These are phyloP conservation scores for Marasmius oreades DNA, from an alignment of 1,284 basidiomycete genomes.

Conservation along the genomic window DNA sequence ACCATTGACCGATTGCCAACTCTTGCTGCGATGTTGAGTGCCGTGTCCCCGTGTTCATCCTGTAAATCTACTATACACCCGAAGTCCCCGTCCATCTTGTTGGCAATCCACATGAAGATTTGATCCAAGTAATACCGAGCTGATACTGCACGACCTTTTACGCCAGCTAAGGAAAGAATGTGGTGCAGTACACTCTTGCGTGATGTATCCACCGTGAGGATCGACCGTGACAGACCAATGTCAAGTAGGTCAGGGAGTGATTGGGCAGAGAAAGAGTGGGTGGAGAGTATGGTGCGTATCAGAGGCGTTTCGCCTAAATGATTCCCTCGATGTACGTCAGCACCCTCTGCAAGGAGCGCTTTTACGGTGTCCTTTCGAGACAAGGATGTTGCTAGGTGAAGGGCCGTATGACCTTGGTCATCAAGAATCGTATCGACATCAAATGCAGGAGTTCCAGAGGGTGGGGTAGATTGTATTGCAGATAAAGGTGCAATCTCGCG, in stretches of 20 bases:
- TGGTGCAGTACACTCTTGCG: conserved; percentile 93
- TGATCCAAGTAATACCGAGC: conserved; percentile 94
- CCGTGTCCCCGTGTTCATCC: conserved; percentile 96
- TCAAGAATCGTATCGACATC: conserved; percentile 86
- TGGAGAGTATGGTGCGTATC: conserved; percentile 88
- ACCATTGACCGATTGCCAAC: conserved; percentile 91
- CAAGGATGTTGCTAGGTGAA: conserved; percentile 92
- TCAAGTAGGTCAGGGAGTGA: conserved; percentile 68
- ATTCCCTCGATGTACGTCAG: conserved; percentile 89
- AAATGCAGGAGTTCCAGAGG: conserved; percentile 28
- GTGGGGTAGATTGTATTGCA: conserved; percentile 22
- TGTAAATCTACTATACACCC: conserved; percentile 85
- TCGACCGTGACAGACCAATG: conserved; percentile 60
- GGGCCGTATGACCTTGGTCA: conserved; percentile 91
- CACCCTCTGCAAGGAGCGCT: conserved; percentile 68
- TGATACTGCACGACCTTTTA: conserved; percentile 80
- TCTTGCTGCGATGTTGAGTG: conserved; percentile 91
- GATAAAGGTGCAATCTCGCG: conserved; percentile 57
- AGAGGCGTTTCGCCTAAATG: conserved; percentile 93
- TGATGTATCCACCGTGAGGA: conserved; percentile 90
- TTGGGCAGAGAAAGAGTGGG: conserved; percentile 81
- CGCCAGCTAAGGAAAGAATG: conserved; percentile 85
- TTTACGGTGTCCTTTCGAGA: conserved; percentile 68
- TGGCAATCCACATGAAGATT: conserved; percentile 81
- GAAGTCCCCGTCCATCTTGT: conserved; percentile 70